phyloP scores from a whole-genome alignment of 768 basidiomycete genomes.

The Tricholoma bakamatsutake region DNA sequence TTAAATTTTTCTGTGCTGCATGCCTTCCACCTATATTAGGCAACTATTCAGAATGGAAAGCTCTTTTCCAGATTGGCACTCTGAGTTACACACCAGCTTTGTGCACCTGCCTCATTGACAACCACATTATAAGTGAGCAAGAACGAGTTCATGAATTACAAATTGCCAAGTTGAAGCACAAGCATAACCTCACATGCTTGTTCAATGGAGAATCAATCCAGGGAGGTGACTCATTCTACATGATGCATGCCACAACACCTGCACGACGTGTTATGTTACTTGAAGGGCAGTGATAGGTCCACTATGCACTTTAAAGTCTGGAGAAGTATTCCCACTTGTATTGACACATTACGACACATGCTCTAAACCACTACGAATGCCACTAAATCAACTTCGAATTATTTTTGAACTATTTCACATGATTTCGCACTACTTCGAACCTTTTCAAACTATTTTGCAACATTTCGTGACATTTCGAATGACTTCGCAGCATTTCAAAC shows the following conservation, averaged over 20 bases:
- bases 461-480: no score
- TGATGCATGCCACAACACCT: constrained; percentile 15
- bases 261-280: constrained; percentile 7
- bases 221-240: constrained; percentile 13
- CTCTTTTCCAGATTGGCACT: constrained; percentile 7
- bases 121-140: constrained; percentile 19
- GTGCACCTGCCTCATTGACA: constrained; percentile 15
- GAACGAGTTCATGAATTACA: constrained; percentile 12
- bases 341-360: no score
- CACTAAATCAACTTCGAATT: no score
- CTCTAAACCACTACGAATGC: no score
- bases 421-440: no score
- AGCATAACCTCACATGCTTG: constrained; percentile 14
- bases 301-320: no score
- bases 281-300: no score
- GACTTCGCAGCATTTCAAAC: no score
- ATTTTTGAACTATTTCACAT: no score
- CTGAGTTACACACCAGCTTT: constrained; percentile 19
- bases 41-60: constrained; percentile 19
- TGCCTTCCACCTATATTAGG: constrained; percentile 14
- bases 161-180: constrained; percentile 9
- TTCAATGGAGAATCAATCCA: constrained; percentile 19
- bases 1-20: constrained; percentile 18
- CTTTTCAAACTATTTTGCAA: no score
- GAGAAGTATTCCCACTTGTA: no score